A percentile compares a stretch with the other conserved stretches of the same genome.
These are phyloP conservation scores for Tephrocybe sp. DNA, from an alignment of 768 basidiomycete species.

Conservation along the genomic window DNA sequence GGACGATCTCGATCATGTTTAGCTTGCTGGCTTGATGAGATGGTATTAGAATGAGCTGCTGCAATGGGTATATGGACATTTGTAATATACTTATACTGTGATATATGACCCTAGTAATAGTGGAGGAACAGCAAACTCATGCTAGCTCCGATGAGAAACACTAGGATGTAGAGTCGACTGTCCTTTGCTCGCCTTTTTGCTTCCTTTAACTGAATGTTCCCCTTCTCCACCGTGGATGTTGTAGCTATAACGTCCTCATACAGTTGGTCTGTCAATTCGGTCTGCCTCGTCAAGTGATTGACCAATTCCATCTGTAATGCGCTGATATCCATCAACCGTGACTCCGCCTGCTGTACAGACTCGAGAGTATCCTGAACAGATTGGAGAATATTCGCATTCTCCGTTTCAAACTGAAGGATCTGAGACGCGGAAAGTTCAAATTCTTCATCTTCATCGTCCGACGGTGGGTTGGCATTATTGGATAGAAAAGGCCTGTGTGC, in stretches of 20 bases:
- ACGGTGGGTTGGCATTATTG: slow-evolving; percentile 27
- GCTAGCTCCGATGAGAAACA: slow-evolving; percentile 92
- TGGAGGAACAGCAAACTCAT: slow-evolving; percentile 92
- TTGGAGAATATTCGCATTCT: slow-evolving; percentile 85
- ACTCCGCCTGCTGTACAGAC: slow-evolving; percentile 90
- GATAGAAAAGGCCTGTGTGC: slow-evolving; percentile 22
- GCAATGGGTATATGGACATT: slow-evolving; percentile 1
- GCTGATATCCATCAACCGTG: slow-evolving; percentile 89
- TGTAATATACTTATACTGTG: background rate
- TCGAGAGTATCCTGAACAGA: slow-evolving; percentile 84
- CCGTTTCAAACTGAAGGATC: slow-evolving; percentile 90
- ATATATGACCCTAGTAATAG: slow-evolving; percentile 58
- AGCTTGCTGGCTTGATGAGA: background rate
- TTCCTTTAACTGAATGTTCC: slow-evolving; percentile 88
- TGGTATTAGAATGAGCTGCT: background rate
- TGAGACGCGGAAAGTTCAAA: slow-evolving; percentile 83
- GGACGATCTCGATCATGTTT: slow-evolving; percentile 1
- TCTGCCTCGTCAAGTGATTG: slow-evolving; percentile 83
- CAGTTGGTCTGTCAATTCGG: slow-evolving; percentile 89
- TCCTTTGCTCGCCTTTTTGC: slow-evolving; percentile 87
- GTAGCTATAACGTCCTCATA: slow-evolving; percentile 94
- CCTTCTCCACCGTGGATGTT: slow-evolving; percentile 82
- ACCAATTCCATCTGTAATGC: slow-evolving; percentile 92
- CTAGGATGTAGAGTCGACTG: slow-evolving; percentile 82
- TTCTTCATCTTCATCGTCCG: slow-evolving; percentile 75